phyloP scores from a whole-genome alignment of 345 rosid species.

The Luvunga scandens region DNA sequence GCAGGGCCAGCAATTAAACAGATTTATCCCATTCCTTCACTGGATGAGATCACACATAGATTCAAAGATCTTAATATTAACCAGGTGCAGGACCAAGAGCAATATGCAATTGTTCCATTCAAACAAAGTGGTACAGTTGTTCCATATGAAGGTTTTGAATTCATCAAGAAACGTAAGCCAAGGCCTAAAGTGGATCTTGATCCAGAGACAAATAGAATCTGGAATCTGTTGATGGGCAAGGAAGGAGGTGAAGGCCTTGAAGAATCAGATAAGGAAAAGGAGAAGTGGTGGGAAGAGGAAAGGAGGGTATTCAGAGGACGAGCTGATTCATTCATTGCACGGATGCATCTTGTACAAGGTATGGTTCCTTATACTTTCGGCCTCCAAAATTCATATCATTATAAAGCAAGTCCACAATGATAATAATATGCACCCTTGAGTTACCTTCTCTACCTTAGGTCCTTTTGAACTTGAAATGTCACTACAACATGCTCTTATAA shows the following conservation, averaged over 20 bases:
- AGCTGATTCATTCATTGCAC: constrained; percentile 82
- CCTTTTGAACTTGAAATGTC: background rate
- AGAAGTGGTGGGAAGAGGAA: constrained; percentile 85
- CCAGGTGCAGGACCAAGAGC: constrained; percentile 25
- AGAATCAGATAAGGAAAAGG: constrained; percentile 50
- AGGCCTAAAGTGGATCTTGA: constrained; percentile 92
- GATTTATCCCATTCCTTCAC: constrained; percentile 7
- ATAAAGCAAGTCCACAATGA: background rate
- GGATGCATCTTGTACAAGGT: constrained; percentile 99
- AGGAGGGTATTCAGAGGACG: constrained; percentile 73
- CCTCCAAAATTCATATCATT: constrained; percentile 1
- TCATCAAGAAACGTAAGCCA: constrained; percentile 51
- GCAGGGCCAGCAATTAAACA: constrained; percentile 38
- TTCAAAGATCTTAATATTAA: constrained; percentile 41
- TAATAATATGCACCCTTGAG: background rate
- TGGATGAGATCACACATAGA: constrained; percentile 48
- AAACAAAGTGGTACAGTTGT: constrained; percentile 55
- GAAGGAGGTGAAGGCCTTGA: constrained; percentile 47
- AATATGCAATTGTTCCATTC: constrained; percentile 65
- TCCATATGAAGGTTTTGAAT: constrained; percentile 44
- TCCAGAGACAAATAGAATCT: constrained; percentile 74
- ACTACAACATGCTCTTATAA: background rate
- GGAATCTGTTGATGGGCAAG: constrained; percentile 87
- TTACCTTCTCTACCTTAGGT: background rate
- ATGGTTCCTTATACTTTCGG: constrained; percentile 10